Evolutionary conservation across 2,329 filamentous ascomycete genomes (phyloP).

Genomic region (Dothistroma septosporum): DNA sequence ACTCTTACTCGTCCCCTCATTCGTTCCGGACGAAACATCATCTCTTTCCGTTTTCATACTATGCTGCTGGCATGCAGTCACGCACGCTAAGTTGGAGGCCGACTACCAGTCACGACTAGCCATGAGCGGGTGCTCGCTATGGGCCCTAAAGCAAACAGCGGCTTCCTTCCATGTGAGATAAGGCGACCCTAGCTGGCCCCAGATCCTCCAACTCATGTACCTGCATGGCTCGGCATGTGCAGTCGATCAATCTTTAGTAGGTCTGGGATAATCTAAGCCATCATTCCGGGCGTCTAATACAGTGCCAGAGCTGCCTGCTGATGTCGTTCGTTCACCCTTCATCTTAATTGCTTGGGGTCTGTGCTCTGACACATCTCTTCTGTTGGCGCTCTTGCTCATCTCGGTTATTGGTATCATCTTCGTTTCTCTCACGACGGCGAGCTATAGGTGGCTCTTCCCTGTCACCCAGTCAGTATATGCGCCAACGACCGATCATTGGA

Average conservation of each 20-base stretch:
- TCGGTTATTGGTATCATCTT: background rate
- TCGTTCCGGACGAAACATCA: conserved; percentile 7
- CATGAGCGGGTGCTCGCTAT: background rate
- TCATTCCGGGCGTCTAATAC: conserved; percentile 3
- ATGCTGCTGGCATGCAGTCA: background rate
- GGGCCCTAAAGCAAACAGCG: conserved; percentile 6
- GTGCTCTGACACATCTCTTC: background rate
- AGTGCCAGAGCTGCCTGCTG: conserved; percentile 16
- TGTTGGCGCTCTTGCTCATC: background rate
- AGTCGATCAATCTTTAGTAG: conserved; percentile 6
- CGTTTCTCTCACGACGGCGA: background rate
- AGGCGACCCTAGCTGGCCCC: conserved; percentile 5
- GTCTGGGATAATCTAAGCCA: conserved; percentile 11
- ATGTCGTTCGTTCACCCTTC: background rate
- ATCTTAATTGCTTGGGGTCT: conserved; percentile 1
- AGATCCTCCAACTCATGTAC: conserved; percentile 14
- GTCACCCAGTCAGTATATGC: conserved; percentile 2
- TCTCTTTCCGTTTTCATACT: conserved; percentile 10
- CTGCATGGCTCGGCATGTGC: conserved; percentile 17
- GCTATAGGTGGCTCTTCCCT: background rate
- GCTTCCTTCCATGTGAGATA: conserved; percentile 5
- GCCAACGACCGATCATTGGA: background rate
- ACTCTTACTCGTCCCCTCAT: conserved; percentile 2
- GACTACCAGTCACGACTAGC: conserved; percentile 4
- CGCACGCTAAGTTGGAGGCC: conserved; percentile 10